Conservation (phyloP, 768 basidiomycete species). For the Clavaria fumosa region DNA sequence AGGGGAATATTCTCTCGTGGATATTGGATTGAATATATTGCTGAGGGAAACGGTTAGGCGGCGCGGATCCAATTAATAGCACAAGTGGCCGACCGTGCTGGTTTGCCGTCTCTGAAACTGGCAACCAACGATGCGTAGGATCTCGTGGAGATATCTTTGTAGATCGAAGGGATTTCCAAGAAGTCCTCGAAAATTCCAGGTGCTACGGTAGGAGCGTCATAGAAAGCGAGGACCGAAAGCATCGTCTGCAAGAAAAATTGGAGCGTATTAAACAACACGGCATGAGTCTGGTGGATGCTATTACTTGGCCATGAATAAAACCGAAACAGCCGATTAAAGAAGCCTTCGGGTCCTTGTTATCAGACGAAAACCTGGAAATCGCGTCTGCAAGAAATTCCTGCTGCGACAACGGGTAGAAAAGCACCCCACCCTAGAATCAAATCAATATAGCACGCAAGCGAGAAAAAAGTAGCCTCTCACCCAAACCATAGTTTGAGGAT, state of each 20-base stretch:
- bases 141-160: constrained; percentile 24
- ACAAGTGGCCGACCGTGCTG: too few species aligned
- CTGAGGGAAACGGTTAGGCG: too few species aligned
- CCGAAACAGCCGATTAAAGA: constrained; percentile 32
- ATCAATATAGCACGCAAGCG: constrained; percentile 4
- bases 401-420: constrained; percentile 16
- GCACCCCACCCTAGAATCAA: constrained; percentile 31
- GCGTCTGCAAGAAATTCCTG: constrained; percentile 21
- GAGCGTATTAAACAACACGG: background rate
- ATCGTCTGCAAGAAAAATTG: constrained; percentile 10
- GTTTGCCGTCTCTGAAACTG: too few species aligned
- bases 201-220: constrained; percentile 37
- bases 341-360: constrained; percentile 36
- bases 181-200: constrained; percentile 37
- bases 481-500: constrained; percentile 45
- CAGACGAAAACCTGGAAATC: constrained; percentile 24
- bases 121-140: constrained; percentile 27
- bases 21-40: constrained; percentile 26
- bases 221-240: constrained; percentile 32
- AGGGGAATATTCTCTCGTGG: constrained; percentile 22
- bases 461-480: constrained; percentile 19
- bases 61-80: too few species aligned
- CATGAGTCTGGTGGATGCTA: background rate
- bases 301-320: constrained; percentile 15
- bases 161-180: constrained; percentile 26